These are phyloP conservation scores for Boletellus sp. DNA, from an alignment of 768 basidiomycete species.

Conservation along the genomic window DNA sequence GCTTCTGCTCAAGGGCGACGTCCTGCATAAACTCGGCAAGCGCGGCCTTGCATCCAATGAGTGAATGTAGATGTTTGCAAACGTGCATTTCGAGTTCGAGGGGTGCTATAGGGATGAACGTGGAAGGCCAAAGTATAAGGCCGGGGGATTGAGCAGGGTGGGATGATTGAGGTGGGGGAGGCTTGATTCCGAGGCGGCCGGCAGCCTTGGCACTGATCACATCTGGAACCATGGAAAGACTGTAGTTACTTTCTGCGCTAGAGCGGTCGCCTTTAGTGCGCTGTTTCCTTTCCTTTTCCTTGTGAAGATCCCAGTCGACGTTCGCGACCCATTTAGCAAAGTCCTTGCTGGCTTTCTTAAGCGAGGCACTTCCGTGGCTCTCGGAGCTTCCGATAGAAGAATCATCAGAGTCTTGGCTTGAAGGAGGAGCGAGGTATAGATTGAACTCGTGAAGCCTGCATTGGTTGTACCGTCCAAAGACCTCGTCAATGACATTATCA, in stretches of 20 bases:
- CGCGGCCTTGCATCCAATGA: constrained; percentile 61
- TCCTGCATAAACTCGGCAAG: constrained; percentile 47
- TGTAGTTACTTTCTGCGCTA: constrained; percentile 22
- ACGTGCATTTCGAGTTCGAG: constrained; percentile 70
- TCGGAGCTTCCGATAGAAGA: constrained; percentile 26
- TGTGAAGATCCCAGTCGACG: constrained; percentile 35
- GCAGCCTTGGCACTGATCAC: constrained; percentile 36
- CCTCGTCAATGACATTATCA: constrained; percentile 38
- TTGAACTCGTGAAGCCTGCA: constrained; percentile 46
- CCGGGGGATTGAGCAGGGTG: constrained; percentile 57
- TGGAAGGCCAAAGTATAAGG: constrained; percentile 54
- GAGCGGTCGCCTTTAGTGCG: constrained; percentile 23
- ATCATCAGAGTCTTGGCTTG: constrained; percentile 17
- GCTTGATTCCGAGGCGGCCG: constrained; percentile 34
- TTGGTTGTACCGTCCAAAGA: constrained; percentile 50
- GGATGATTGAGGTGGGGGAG: constrained; percentile 11
- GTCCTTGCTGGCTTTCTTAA: constrained; percentile 32
- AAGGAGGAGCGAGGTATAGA: constrained; percentile 54
- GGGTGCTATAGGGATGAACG: constrained; percentile 55
- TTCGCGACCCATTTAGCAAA: constrained; percentile 34
- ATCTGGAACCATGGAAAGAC: constrained; percentile 26
- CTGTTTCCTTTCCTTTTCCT: constrained; percentile 25
- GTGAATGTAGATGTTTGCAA: constrained; percentile 63
- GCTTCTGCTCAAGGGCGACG: constrained; percentile 21
- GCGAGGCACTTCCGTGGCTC: constrained; percentile 16